Base-by-base conservation (phyloP, 345 rosid species). In the Eucalyptus regnans region DNA sequence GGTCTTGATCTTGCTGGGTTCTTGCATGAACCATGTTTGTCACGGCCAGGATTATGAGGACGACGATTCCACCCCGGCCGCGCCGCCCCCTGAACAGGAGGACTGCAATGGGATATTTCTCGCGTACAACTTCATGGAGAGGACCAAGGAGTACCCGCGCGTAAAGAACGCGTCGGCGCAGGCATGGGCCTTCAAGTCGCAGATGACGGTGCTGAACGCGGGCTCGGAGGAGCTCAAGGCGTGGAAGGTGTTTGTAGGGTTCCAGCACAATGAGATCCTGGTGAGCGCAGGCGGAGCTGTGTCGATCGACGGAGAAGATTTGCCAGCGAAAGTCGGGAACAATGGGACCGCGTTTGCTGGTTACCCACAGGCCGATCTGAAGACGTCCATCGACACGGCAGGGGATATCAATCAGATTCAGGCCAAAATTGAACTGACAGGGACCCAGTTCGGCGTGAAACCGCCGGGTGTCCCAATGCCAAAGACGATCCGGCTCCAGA, bases 321-420 rank as follows among this genome's bases (percentile, higher is more conserved):
- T 92, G 18, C 99, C 99, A 3, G 86, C 92, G 23, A 89, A 87
- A 15, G 93, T 91, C 3, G 97, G 92, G 44, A 92, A 95, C 81
- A 98, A 97, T 33, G 99, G 99, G 87, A 95, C 99, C 9, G 90
- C 93, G 27, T 92, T 98, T 29, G 62, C 93, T 3, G 99, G 99
- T 14, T 90, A 91, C 44, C 91, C 95, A 5, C 88, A 86, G 90
- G 64, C 91, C 16, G 97, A 97, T 79, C 93, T 98, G 89, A 94
- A 94, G 91, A 97, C 99, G 3, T 88, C 99, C 3, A 92, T 96
- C 43, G 97, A 95, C 22, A 98, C 99, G 0, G 99, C 99, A 0
- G 98, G 96, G 46, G 99, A 98, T 91, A 91, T 88, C 85, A 86
- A 87, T 52, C 98, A 96, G 93, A 98, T 98, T 80, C 88, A 95